A percentile compares a stretch with the other conserved stretches of the same genome.
phyloP scores from a whole-genome alignment of 805 yeast genomes.

The Pichia insulana region DNA sequence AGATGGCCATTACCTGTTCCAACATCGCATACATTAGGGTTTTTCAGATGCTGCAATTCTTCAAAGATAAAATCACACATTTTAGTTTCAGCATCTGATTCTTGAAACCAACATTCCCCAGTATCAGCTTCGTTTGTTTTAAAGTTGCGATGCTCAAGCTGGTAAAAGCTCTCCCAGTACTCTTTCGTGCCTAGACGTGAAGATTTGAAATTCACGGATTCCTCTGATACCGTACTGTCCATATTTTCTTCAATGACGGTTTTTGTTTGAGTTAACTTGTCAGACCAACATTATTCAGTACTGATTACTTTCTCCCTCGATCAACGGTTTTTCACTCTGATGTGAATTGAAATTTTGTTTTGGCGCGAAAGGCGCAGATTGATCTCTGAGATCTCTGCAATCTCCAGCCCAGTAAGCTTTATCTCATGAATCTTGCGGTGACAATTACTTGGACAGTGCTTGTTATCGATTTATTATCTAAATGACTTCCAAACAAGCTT shows the following conservation, averaged over 20 bases:
- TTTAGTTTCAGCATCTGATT: constrained; percentile 82
- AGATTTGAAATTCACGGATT: constrained; percentile 41
- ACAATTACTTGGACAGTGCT: no score
- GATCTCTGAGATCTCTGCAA: no score
- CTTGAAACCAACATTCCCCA: constrained; percentile 96
- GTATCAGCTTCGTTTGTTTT: constrained; percentile 68
- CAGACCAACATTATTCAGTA: no score
- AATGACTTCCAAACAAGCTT: not conserved
- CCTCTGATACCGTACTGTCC: constrained; percentile 9
- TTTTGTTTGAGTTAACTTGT: no score
- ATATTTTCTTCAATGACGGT: not conserved
- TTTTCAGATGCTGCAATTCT: constrained; percentile 8
- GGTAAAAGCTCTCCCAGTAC: constrained; percentile 89
- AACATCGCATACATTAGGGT: constrained; percentile 54
- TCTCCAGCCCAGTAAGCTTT: not conserved
- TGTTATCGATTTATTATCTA: no score
- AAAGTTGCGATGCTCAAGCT: constrained; percentile 64
- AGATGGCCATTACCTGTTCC: constrained; percentile 98
- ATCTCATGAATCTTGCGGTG: not conserved
- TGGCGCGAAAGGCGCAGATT: no score
- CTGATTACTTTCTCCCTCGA: no score
- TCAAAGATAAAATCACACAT: constrained; percentile 60
- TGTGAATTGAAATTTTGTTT: no score
- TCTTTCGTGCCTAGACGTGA: constrained; percentile 82
- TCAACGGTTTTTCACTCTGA: not conserved